Conservation (phyloP, 192 early-diverging fungal genomes). For the Diversispora epigaea region DNA sequence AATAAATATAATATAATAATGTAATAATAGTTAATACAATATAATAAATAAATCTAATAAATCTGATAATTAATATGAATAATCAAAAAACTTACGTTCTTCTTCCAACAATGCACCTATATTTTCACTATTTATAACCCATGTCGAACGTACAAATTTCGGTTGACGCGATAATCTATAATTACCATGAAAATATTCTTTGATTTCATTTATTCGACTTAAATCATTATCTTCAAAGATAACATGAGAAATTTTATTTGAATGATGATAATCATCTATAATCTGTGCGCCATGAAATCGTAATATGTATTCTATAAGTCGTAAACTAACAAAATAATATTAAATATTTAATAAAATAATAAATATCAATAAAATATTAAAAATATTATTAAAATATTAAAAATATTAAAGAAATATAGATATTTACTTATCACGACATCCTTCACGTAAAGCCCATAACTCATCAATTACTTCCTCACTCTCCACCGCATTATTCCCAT, state of each 20-base stretch:
- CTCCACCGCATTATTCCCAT: no score
- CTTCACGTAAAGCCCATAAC: slow-evolving; percentile 11
- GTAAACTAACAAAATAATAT: neutral
- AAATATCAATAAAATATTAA: no score
- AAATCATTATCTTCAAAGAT: slow-evolving; percentile 17
- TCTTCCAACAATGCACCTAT: neutral
- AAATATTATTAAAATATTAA: neutral
- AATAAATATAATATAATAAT: no score
- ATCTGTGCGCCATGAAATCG: slow-evolving; percentile 15
- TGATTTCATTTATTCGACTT: neutral
- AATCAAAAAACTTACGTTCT: neutral
- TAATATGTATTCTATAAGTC: slow-evolving; percentile 6
- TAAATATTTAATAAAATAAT: no score
- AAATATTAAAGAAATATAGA: neutral
- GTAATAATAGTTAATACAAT: no score
- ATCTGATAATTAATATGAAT: no score
- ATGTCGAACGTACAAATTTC: neutral
- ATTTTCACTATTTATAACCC: slow-evolving; percentile 16
- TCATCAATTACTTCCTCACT: neutral
- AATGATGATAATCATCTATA: neutral
- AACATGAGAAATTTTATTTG: slow-evolving; percentile 2
- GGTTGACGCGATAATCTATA: neutral
- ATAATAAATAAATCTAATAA: no score
- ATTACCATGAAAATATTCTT: neutral
- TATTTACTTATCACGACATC: slow-evolving; percentile 5